These are phyloP conservation scores for Fraxinus baroniana DNA, from an alignment of 305 asterid genomes.

Conservation along the genomic window DNA sequence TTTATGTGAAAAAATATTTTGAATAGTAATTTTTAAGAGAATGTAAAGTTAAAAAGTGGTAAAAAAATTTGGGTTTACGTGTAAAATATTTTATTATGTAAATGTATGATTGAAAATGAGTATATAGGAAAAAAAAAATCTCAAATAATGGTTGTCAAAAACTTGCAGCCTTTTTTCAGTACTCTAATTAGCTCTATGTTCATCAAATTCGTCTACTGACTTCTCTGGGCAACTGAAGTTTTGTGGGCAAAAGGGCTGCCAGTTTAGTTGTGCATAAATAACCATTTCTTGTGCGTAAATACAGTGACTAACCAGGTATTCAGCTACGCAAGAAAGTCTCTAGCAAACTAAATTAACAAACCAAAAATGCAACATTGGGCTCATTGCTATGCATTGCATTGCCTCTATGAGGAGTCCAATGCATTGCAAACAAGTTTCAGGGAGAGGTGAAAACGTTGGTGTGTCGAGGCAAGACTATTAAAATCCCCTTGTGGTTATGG, in stretches of 20 bases:
- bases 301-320: constrained; percentile 91
- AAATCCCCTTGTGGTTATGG: constrained; percentile 79
- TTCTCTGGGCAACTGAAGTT: neutral
- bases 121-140: neutral
- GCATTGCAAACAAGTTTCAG: constrained; percentile 68
- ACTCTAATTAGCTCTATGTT: neutral
- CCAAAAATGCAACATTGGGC: constrained; percentile 97
- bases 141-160: neutral
- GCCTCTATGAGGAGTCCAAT: constrained; percentile 89
- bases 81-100: too few relatives aligned
- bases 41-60: neutral
- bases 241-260: neutral
- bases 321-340: constrained; percentile 82
- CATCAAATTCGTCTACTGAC: neutral
- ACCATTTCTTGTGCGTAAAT: neutral
- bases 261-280: neutral
- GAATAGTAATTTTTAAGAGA: neutral
- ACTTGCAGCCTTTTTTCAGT: neutral
- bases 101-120: too few relatives aligned
- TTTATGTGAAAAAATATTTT: too few relatives aligned
- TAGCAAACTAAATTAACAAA: constrained; percentile 94
- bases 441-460: constrained; percentile 96
- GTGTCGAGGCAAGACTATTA: constrained; percentile 93
- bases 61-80: neutral
- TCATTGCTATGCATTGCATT: constrained; percentile 93